Base-by-base conservation (phyloP, 805 yeast species). In the Sugiyamaella marilandica region DNA sequence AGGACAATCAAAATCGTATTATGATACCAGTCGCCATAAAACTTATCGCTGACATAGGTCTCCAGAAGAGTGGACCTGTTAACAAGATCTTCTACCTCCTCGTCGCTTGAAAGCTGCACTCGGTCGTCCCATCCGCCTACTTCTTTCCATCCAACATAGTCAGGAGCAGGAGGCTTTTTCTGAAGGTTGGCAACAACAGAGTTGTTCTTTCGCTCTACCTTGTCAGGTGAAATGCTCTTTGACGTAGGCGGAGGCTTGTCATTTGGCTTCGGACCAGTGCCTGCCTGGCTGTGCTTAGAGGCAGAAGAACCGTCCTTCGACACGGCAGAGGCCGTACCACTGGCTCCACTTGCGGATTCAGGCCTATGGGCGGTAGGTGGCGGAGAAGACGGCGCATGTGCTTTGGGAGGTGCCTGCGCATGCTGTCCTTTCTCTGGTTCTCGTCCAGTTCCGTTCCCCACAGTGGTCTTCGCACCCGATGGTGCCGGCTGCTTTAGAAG, bases 11-110 rank as follows among this genome's bases (percentile, higher is more conserved):
- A 76, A 0, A 80, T 96, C n/a, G 84, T 83, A 49, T 85, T 84
- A 68, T 94, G 98, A 65, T 85, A 94, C 99, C 99, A 94, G 65
- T 94, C 98, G 50, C 99, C 99, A 62, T 86, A 87, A 13, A 81
- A 78, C 35, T 71, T 74, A 29, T 87, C 85, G 7, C 95, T 95
- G 50, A 94, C 71, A 62, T 84, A 79, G 54, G 80, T 76, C 63
- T 90, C 97, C 54, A 91, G 72, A 34, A 86, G 63, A 0, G 97
- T 87, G 18, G 89, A 82, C 21, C 80, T 78, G 21, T 84, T 76
- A 53, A 82, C 70, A 60, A 90, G 72, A 67, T 90, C 96, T 57
- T 79, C 76, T 52, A 83, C 72, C 61, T 88, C 95, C 35, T 84
- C 87, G 10, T 69, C 68, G 8, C 80, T 69, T 1, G 78, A 81